These are phyloP conservation scores for Fistulinella cinereoalba DNA, from an alignment of 1,284 basidiomycete species.

Conservation along the genomic window DNA sequence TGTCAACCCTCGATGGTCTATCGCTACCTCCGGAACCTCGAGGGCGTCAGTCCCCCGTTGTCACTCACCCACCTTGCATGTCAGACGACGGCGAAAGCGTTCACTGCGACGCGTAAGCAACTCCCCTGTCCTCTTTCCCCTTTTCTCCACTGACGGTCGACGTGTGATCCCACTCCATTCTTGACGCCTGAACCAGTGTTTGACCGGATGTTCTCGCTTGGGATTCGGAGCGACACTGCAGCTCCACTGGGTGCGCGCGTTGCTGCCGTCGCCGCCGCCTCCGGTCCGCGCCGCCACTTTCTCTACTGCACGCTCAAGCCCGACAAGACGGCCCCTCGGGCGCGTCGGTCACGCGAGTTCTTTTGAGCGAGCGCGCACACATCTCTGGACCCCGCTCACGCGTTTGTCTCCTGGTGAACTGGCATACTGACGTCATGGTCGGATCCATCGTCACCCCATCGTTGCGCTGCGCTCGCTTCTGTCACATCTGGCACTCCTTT, in stretches of 20 bases:
- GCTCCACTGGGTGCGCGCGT: slow-evolving; percentile 60
- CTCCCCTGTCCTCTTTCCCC: neutral
- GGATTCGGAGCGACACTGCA: slow-evolving; percentile 67
- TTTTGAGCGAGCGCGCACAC: neutral
- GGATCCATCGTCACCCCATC: too few species aligned
- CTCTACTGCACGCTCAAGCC: slow-evolving; percentile 71
- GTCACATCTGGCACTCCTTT: neutral
- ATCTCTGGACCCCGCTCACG: too few species aligned
- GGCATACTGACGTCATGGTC: neutral
- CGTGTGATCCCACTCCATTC: neutral
- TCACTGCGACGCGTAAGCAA: slow-evolving; percentile 74
- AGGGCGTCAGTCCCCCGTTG: slow-evolving; percentile 79
- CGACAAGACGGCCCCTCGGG: slow-evolving; percentile 42
- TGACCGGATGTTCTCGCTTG: slow-evolving; percentile 88
- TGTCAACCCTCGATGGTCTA: slow-evolving; percentile 90
- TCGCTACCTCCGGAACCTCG: slow-evolving; percentile 77
- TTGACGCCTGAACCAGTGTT: slow-evolving; percentile 55
- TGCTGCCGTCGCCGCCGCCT: slow-evolving; percentile 56
- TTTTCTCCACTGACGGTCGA: neutral
- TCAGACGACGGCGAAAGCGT: slow-evolving; percentile 83
- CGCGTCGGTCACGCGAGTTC: slow-evolving; percentile 32
- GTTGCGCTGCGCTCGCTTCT: neutral
- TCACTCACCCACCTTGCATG: slow-evolving; percentile 81
- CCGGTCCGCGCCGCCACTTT: slow-evolving; percentile 76
- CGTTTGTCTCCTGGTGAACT: too few species aligned